Conservation (phyloP, 495 filamentous ascomycete genomes). For the Copromyces sp. region DNA sequence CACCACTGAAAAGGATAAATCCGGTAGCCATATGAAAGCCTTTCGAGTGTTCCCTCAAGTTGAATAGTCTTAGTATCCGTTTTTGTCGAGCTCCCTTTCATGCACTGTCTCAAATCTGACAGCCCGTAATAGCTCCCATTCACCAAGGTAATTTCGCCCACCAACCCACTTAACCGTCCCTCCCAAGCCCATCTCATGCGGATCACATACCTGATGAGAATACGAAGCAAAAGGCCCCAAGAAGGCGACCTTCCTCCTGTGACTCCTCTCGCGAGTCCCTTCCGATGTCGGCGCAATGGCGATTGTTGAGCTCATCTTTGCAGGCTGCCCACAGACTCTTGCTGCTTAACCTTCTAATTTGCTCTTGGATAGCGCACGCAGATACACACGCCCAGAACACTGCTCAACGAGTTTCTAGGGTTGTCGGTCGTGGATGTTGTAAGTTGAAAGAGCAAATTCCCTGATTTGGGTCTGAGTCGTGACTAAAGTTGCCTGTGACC, state of each 20-base stretch:
- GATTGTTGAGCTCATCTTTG: not conserved
- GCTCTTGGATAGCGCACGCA: not conserved
- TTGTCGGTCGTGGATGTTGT: not conserved
- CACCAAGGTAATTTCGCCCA: not conserved
- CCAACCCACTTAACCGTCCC: not conserved
- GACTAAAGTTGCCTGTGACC: not conserved
- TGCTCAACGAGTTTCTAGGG: not conserved
- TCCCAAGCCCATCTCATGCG: not conserved
- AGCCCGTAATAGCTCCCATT: not conserved
- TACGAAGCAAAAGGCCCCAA: constrained; percentile 79
- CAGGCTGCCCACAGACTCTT: not conserved
- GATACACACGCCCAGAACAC: not conserved
- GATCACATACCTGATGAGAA: constrained; percentile 82
- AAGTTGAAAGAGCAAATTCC: not conserved
- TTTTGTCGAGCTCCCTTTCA: not conserved
- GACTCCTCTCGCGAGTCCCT: not conserved
- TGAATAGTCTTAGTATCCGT: not conserved
- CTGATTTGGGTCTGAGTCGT: not conserved
- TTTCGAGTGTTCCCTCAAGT: not conserved
- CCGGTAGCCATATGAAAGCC: not conserved
- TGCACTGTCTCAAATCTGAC: not conserved
- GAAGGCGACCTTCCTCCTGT: constrained; percentile 49
- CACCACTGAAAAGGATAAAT: not conserved
- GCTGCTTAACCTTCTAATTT: not conserved
- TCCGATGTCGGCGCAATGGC: not conserved